Evolutionary conservation across 805 yeast species (phyloP).

Genomic region (Brettanomyces nanus): DNA sequence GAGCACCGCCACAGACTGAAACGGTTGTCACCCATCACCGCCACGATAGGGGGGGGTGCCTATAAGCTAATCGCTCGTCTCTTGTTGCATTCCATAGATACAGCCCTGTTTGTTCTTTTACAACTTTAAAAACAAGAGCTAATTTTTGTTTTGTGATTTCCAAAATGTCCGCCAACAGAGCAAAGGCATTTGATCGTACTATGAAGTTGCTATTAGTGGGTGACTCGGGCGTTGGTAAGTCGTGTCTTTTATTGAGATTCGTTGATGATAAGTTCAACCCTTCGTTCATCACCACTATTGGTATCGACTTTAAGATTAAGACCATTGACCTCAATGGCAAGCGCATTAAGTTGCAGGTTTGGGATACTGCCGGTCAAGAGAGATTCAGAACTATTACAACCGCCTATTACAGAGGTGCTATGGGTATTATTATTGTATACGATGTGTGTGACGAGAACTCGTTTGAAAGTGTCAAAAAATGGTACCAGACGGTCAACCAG

Average conservation of each 20-base stretch:
- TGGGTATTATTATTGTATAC: constrained; percentile 78
- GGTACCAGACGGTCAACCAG: constrained; percentile 94
- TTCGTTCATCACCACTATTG: constrained; percentile 93
- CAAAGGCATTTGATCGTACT: constrained; percentile 77
- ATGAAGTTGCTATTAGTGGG: constrained; percentile 91
- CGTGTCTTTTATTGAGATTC: constrained; percentile 85
- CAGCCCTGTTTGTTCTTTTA: too few relatives aligned
- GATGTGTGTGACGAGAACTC: constrained; percentile 87
- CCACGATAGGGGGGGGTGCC: too few relatives aligned
- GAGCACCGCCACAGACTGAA: too few relatives aligned
- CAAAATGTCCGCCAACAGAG: constrained; percentile 46
- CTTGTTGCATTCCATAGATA: too few relatives aligned
- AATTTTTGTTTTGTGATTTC: too few relatives aligned
- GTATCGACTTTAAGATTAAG: constrained; percentile 96
- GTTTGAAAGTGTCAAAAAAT: constrained; percentile 84
- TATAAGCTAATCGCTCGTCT: too few relatives aligned
- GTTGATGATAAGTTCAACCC: constrained; percentile 97
- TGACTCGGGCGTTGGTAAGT: constrained; percentile 83
- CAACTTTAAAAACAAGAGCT: too few relatives aligned
- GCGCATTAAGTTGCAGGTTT: constrained; percentile 86
- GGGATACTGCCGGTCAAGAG: constrained; percentile 99
- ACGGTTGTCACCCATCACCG: too few relatives aligned
- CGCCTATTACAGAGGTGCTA: constrained; percentile 86
- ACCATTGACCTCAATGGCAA: constrained; percentile 91
- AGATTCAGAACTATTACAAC: constrained; percentile 90